Evolutionary conservation across 306 rosid genomes (phyloP), one percentile per base, ranked within the genome.

Genomic region (Vachellia pachyceras): DNA sequence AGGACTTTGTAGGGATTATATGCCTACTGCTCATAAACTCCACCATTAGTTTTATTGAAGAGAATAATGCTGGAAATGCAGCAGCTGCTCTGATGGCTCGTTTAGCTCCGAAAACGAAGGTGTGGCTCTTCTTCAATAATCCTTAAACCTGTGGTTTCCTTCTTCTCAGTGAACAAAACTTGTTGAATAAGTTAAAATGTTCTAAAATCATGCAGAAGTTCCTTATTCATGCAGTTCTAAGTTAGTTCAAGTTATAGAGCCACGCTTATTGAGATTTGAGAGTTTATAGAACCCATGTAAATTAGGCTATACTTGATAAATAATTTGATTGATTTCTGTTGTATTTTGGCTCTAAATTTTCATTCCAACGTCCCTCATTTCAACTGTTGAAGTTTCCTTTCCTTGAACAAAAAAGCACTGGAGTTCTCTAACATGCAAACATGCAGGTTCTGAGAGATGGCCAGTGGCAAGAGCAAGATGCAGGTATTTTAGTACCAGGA

Each of bases 21-120:
- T 87, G 94, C 87, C 80, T 93, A 25, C 87, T 93, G 60, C 23
- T 93, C 71, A 80, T 93, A 84, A 93, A 93, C 80, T 93, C 97
- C 50, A 93, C 97, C 39, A 93, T 93, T 76, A 93, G 97, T 90
- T 93, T 93, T 81, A 88, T 93, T 47, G 97, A 93, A 88, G 97
- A 93, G 86, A 93, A 93, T 15, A 91, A 90, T 69, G 97, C 97
- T 10, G 97, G 97, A 39, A 90, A 91, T 86, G 97, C 97, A 76
- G 97, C 97, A 50, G 72, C 97, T 3, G 90, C 97, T 37, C 85
- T 91, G 52, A 91, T 93, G 97, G 97, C 90, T 66, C 97, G 68
- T 75, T 91, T 93, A 74, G 93, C 97, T 85, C 97, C 97, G 17
- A 90, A 84, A 88, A 88, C 97, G 37, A 93, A 73, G 91, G 97